Conservation (phyloP, 1,139 yeast species). For the Kodamaea derodonti region DNA sequence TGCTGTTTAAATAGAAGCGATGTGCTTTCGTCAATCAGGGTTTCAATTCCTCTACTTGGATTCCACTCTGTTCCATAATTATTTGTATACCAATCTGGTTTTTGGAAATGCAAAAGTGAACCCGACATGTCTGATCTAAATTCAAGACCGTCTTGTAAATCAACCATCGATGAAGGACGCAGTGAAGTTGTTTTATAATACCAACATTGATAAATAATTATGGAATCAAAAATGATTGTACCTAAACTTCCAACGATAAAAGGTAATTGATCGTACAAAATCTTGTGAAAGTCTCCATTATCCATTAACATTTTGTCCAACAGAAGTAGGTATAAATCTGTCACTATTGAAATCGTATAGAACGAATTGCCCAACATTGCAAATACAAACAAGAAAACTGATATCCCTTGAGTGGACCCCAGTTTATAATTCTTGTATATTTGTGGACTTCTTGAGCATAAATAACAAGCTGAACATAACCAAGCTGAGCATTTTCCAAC, state of each 20-base stretch:
- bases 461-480: conserved; percentile 77
- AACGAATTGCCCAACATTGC: conserved; percentile 37
- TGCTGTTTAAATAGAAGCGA: conserved; percentile 2
- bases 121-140: neutral
- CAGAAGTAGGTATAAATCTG: conserved; percentile 23
- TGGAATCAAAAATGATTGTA: conserved; percentile 31
- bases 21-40: conserved; percentile 8
- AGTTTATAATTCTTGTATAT: conserved; percentile 38
- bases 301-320: conserved; percentile 1
- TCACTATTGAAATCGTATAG: conserved; percentile 30
- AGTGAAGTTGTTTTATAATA: conserved; percentile 13
- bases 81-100: conserved; percentile 40
- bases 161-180: conserved; percentile 3
- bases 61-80: conserved; percentile 4
- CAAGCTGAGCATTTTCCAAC: conserved; percentile 69
- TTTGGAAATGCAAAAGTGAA: conserved; percentile 21
- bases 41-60: conserved; percentile 1
- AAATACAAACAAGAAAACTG: conserved; percentile 32
- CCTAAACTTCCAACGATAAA: conserved; percentile 37
- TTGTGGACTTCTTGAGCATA: conserved; percentile 89
- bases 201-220: conserved; percentile 34
- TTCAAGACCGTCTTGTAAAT: neutral
- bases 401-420: conserved; percentile 35
- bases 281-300: conserved; percentile 7
- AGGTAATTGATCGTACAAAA: conserved; percentile 30